Conservation (phyloP, 371 early-diverging fungal genomes). For the Catenaria anguillulae region DNA sequence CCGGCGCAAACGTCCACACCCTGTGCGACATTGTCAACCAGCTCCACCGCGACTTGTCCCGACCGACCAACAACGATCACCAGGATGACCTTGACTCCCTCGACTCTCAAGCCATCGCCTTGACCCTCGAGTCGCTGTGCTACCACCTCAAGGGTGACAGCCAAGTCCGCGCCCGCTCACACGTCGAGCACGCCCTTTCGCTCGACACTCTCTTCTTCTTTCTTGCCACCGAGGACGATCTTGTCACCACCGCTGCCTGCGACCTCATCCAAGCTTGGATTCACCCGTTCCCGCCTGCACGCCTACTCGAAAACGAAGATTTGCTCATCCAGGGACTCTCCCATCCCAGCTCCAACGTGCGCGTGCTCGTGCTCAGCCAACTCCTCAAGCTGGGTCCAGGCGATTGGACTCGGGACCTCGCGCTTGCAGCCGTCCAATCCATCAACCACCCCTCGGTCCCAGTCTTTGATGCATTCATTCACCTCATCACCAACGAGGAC, state of each 20-base stretch:
- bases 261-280: background rate
- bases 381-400: background rate
- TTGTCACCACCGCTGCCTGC: background rate
- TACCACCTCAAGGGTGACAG: background rate
- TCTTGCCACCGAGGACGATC: background rate
- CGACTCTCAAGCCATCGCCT: background rate
- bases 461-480: background rate
- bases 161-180: background rate
- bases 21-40: background rate
- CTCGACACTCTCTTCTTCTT: background rate
- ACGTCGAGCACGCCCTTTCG: background rate
- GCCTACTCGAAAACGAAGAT: background rate
- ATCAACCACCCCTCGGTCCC: background rate
- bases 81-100: background rate
- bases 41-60: background rate
- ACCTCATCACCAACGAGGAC: background rate
- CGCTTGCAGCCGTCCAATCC: background rate
- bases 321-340: background rate
- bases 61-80: too few species aligned
- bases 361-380: background rate
- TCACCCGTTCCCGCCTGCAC: background rate
- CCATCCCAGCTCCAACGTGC: background rate
- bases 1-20: background rate
- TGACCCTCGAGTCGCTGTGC: background rate
- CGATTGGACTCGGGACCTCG: background rate